Evolutionary conservation across 192 early-diverging fungal genomes (phyloP), one percentile per base, ranked within the genome.

Genomic region (Entophlyctis luteolus): DNA sequence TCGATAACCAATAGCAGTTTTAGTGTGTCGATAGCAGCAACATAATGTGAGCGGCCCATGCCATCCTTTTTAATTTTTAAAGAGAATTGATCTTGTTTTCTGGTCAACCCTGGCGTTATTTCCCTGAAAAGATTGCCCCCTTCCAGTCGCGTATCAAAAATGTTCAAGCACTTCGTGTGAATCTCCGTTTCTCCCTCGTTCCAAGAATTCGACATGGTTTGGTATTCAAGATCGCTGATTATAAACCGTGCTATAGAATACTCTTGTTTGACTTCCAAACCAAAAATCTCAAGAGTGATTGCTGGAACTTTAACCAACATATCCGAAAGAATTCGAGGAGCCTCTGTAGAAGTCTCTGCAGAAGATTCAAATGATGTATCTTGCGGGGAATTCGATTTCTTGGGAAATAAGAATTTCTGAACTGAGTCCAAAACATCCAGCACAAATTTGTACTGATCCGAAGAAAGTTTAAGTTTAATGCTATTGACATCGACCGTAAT

Each of bases 1-100:
- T 98, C 93, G 23, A 95, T 78, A 23, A 90, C 88, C 36, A 98
- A 79, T 56, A 95, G 85, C 3, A 96, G 68, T 42, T 89, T 89
- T 5, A 94, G 90, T 34, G 85, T 86, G 63, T 92, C 89, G 25
- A 98, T 65, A 4, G 90, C 93, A 28, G 91, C 73, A 47, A 91
- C 59, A 25, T 84, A 82, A 2, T 89, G 72, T 67, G 81, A 76
- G 10, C 76, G 74, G 5, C 81, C 81, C 4, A 72, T 73, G 5
- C 46, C 33, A 10, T 37, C 77, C 67, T 38, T 83, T 20, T 42
- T 49, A 20, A 72, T 60, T 0, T 75, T 79, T 12, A 89, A 72
- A 31, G 73, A 57, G 52, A 90, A 76, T 66, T 91, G 89, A 54
- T 91, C 80, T 4, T 85, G 84, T 10, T 77, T 65, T 32, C 82